Base-by-base conservation (phyloP, 2,329 filamentous ascomycete species). In the Pseudocercospora cruenta region DNA sequence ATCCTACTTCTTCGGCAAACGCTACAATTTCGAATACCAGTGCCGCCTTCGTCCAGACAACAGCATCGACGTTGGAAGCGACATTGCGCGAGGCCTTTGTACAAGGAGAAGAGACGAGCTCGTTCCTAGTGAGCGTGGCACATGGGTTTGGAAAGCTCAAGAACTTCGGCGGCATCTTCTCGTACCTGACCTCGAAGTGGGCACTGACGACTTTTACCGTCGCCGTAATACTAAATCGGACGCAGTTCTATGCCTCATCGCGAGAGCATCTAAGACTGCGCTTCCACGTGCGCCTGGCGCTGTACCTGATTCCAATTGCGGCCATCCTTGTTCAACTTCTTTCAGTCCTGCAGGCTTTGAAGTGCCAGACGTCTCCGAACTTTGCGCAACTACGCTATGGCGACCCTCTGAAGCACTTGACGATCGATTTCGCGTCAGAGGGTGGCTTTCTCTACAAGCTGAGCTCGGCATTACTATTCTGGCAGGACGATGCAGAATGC, bases 141-240 rank as follows among this genome's bases (percentile, higher is more conserved):
- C 67, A 72, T 26, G 69, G 63, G 5, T 63, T 77, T 58, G 72
- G 66, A 4, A 74, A 68, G 65, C 57, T 77, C 51, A 77, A 90
- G 75, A 93, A 91, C 51, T 84, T 97, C 51, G 91, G 92, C 53
- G 93, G 92, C 67, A 88, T 98, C 65, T 94, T 98, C 79, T 91
- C 89, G 73, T 99, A 98, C 79, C 85, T 93, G 51, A 96, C 92
- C 1, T 96, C 92, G 79, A 91, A 91, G 78, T 98, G 95, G 95
- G 94, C 94, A 0, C 82, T 98, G 65, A 89, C 90, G 60, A 97
- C 93, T 73, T 89, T 98, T 72, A 87, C 90, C 43, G 91, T 94
- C 84, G 93, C 93, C 22, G 87, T 98, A 65, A 82, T 97, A 65
- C 83, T 98, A 24, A 98, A 98, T 77, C 88, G 95, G 64, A 96